Evolutionary conservation across 2,329 filamentous ascomycete genomes (phyloP).

Genomic region (Esteya vermicola): DNA sequence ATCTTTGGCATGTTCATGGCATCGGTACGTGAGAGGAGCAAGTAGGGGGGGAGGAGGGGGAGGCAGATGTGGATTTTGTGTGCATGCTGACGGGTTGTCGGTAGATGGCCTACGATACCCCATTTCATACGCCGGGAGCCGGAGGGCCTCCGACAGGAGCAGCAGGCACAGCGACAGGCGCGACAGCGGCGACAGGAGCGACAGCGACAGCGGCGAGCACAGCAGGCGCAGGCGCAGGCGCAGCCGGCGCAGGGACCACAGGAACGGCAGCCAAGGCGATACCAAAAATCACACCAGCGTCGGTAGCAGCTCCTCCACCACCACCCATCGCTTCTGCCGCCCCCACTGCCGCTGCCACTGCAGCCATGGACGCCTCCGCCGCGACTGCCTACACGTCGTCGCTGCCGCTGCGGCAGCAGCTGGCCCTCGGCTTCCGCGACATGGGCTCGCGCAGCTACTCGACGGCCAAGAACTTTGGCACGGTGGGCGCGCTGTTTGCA

Average conservation of each 20-base stretch:
- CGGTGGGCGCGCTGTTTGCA: constrained; percentile 79
- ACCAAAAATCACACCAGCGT: not conserved
- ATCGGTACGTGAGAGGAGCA: constrained; percentile 61
- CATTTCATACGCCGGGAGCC: constrained; percentile 40
- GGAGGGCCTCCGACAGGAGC: constrained; percentile 13
- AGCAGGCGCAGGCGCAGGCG: not conserved
- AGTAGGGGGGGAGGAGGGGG: no score
- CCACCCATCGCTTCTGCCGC: constrained; percentile 22
- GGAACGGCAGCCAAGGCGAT: not conserved
- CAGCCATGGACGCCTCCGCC: constrained; percentile 5
- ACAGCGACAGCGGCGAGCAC: not conserved
- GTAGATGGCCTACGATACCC: constrained; percentile 97
- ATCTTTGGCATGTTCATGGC: constrained; percentile 97
- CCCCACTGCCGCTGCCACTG: constrained; percentile 10
- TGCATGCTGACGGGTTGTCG: not conserved
- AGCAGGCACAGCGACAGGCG: not conserved
- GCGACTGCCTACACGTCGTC: constrained; percentile 16
- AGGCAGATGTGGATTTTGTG: no score
- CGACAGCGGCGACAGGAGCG: not conserved
- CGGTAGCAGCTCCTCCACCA: constrained; percentile 8
- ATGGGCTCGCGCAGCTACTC: constrained; percentile 78
- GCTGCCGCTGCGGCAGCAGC: constrained; percentile 74
- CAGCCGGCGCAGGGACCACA: constrained; percentile 12
- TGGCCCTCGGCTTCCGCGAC: constrained; percentile 78
- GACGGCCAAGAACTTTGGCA: constrained; percentile 87